phyloP scores from a whole-genome alignment of 805 yeast species.

The Lipomyces yamanashiensis region DNA sequence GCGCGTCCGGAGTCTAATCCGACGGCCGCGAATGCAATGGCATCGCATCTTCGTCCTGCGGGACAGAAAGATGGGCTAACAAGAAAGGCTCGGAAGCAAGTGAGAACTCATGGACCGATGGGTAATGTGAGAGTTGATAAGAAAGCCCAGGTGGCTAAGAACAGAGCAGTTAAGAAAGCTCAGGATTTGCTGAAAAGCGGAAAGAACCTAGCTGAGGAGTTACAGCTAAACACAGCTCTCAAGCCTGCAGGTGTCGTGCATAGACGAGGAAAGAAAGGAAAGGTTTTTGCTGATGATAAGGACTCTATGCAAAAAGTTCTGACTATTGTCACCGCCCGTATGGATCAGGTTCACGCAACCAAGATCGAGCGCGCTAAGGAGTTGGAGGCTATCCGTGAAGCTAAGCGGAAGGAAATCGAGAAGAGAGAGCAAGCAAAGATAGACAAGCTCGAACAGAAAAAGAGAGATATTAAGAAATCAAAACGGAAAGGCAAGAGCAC shows the following conservation, averaged over 20 bases:
- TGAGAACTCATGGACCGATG: constrained; percentile 27
- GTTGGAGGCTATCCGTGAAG: constrained; percentile 85
- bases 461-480: constrained; percentile 72
- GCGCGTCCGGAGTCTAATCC: constrained; percentile 29
- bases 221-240: constrained; percentile 72
- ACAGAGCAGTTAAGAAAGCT: constrained; percentile 15
- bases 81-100: constrained; percentile 20
- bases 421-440: constrained; percentile 74
- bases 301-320: constrained; percentile 75
- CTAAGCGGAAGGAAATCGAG: constrained; percentile 85
- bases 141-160: constrained; percentile 19
- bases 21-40: constrained; percentile 26
- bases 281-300: constrained; percentile 55
- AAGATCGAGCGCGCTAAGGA: constrained; percentile 88
- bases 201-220: constrained; percentile 19
- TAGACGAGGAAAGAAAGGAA: constrained; percentile 74
- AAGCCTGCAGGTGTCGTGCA: constrained; percentile 79
- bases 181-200: constrained; percentile 25
- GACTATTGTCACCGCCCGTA: constrained; percentile 53
- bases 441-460: constrained; percentile 73
- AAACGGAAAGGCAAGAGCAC: constrained; percentile 55
- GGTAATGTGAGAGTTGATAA: constrained; percentile 31
- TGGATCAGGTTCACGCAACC: constrained; percentile 84
- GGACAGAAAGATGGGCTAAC: constrained; percentile 13
- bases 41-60: constrained; percentile 20